A percentile compares a stretch with the other conserved stretches of the same genome.
Conservation (phyloP, 208 protist species). For the Trichomonas gallinae region DNA sequence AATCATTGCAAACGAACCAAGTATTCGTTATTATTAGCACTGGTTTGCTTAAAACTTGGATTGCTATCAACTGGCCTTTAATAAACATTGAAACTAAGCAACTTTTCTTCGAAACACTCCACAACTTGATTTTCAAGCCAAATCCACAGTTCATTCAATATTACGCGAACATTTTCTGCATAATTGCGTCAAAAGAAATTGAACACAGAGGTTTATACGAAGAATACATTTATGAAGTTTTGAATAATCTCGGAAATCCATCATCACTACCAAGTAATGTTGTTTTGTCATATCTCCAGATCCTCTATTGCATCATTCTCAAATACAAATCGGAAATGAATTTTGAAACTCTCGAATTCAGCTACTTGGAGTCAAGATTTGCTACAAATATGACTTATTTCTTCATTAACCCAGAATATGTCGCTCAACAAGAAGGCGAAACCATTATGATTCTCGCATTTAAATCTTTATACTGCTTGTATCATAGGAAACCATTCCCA, state of each 20-base stretch:
- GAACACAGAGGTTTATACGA: background rate
- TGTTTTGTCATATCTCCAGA: background rate
- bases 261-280: background rate
- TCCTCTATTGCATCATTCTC: background rate
- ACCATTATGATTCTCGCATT: background rate
- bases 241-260: background rate
- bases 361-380: background rate
- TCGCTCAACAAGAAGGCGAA: background rate
- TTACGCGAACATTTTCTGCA: background rate
- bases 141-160: background rate
- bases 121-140: background rate
- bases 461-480: background rate
- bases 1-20: background rate
- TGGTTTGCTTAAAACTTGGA: background rate
- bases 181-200: background rate
- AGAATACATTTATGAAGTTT: background rate
- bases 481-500: background rate
- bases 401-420: background rate
- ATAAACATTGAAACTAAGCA: background rate
- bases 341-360: background rate
- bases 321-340: background rate
- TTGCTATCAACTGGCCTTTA: background rate
- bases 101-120: background rate
- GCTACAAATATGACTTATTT: background rate
- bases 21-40: background rate